Percentiles rank a stretch among this genome's conserved stretches.
Conservation (phyloP, 768 basidiomycete species). For the Coprinellus micaceus region DNA sequence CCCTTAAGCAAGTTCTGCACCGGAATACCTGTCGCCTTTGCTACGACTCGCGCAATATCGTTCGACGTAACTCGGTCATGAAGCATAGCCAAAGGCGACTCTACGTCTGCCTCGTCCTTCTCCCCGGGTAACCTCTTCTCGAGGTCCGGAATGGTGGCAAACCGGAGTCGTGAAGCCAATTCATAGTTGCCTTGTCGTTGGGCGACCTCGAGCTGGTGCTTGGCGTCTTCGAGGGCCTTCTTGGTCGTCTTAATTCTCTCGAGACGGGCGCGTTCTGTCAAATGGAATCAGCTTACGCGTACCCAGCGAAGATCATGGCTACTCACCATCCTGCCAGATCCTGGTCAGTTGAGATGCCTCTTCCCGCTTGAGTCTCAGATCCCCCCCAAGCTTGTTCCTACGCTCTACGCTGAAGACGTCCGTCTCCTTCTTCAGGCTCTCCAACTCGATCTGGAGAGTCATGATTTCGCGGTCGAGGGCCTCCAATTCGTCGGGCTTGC, state of each 20-base stretch:
- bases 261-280: conserved; percentile 60
- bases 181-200: conserved; percentile 89
- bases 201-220: conserved; percentile 81
- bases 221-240: conserved; percentile 74
- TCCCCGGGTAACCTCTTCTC: conserved; percentile 63
- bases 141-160: conserved; percentile 79
- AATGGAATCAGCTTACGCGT: not conserved
- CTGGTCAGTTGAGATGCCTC: conserved; percentile 59
- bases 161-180: conserved; percentile 77
- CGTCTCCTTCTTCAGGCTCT: conserved; percentile 83
- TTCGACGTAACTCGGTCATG: conserved; percentile 86
- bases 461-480: conserved; percentile 77
- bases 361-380: conserved; percentile 56
- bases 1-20: conserved; percentile 86
- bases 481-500: conserved; percentile 83
- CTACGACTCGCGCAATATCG: conserved; percentile 86
- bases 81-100: conserved; percentile 59
- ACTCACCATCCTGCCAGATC: conserved; percentile 71
- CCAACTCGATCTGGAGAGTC: conserved; percentile 85
- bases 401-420: conserved; percentile 83
- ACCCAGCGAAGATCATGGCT: not conserved
- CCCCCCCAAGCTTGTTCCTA: conserved; percentile 58
- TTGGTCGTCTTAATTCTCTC: conserved; percentile 71
- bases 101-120: conserved; percentile 35
- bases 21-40: conserved; percentile 86